Conservation (phyloP, 2,329 filamentous ascomycete genomes). For the Epichloe festucae region DNA sequence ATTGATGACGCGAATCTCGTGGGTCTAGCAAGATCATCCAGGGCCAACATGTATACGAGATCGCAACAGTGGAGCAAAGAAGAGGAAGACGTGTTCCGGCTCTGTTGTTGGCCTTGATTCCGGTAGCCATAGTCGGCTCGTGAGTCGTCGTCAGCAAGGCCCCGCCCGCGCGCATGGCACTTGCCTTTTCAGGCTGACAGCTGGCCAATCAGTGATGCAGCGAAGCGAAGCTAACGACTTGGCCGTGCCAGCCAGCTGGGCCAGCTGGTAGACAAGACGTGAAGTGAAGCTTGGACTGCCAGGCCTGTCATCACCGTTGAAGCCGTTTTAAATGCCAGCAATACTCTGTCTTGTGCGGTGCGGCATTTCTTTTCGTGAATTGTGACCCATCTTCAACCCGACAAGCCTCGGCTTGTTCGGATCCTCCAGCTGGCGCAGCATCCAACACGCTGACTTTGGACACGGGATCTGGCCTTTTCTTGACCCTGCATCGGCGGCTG, state of each 20-base stretch:
- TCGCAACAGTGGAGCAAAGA: slow-evolving; percentile 16
- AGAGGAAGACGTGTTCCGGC: slow-evolving; percentile 16
- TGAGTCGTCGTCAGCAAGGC: too few relatives aligned
- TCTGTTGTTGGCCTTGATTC: slow-evolving; percentile 11
- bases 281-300: too few relatives aligned
- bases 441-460: not conserved
- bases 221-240: not conserved
- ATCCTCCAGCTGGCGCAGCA: not conserved
- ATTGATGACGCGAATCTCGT: slow-evolving; percentile 20
- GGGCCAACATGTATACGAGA: slow-evolving; percentile 19
- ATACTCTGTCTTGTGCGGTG: not conserved
- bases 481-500: too few relatives aligned
- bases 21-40: slow-evolving; percentile 19
- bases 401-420: not conserved
- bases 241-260: too few relatives aligned
- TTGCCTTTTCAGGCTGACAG: not conserved
- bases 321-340: too few relatives aligned
- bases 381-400: not conserved
- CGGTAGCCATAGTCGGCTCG: slow-evolving; percentile 18
- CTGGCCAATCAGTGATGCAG: slow-evolving; percentile 1
- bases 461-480: too few relatives aligned
- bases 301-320: not conserved
- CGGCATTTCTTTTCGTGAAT: not conserved
- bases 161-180: not conserved
- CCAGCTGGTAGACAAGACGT: too few relatives aligned